Evolutionary conservation across 75 land plant species (phyloP), one percentile per base, ranked within the genome.

Genomic region (Larix kaempferi): DNA sequence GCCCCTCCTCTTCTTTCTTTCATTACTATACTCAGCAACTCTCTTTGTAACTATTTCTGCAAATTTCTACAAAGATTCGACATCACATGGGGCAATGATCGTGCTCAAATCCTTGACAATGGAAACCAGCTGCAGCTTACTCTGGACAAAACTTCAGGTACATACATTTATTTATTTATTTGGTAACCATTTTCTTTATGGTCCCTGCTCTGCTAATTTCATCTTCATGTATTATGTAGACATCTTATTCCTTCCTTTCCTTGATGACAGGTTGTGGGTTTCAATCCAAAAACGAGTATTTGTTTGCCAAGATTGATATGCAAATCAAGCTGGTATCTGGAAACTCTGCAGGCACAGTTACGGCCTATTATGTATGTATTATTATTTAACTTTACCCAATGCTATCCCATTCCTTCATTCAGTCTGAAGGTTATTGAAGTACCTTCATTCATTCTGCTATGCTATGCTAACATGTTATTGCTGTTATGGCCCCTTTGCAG

Each of bases 281-380:
- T 79, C 75, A 74, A 16, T 86, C 88, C 54, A 86, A 82, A 57
- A 75, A 83, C 5, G 80, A 79, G 56, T 86, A 76, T 76, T 58
- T 76, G 37, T 85, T 78, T 57, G 87, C 84, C 12, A 81, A 78
- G 66, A 78, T 85, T 41, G 80, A 81, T 69, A 85, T 81, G 87
- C 80, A 85, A 64, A 52, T 85, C 74, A 85, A 85, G 78, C 78
- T 85, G 15, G 84, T 85, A 7, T 78, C 83, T 2, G 87, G 87
- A 23, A 81, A 85, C 80, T 84, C 87, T 7, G 87, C 87, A 21
- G 82, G 82, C 74, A 82, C 84, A 25, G 88, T 86, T 59, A 78
- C 86, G 1, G 82, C 85, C 64, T 80, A 80, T 71, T 84, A 79
- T 44, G 85, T 84, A 63, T 78, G 82, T 44, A 2, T 33, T 29